Conservation (phyloP, 2,329 filamentous ascomycete species). For the Setomelanomma holmii region DNA sequence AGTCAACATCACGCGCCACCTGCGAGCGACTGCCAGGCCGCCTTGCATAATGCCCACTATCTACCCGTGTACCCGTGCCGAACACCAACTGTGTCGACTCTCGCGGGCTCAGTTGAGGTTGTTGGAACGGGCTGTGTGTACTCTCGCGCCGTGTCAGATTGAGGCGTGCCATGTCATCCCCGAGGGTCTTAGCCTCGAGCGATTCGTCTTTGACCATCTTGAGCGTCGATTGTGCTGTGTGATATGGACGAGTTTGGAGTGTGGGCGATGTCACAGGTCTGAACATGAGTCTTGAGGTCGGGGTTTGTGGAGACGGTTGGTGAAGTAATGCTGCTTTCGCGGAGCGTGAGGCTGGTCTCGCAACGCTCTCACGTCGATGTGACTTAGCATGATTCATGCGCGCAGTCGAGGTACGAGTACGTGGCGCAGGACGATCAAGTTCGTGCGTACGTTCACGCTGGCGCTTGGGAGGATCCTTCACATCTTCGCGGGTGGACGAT, state of each 20-base stretch:
- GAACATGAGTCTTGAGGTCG: neutral
- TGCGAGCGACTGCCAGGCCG: too few species aligned
- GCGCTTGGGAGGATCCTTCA: too few species aligned
- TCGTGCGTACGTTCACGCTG: too few species aligned
- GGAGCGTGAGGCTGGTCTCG: too few species aligned
- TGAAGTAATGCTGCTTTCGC: too few species aligned
- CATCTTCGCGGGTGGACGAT: too few species aligned
- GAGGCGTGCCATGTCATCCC: neutral
- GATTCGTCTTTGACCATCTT: neutral
- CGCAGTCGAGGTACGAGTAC: too few species aligned
- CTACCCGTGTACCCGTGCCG: neutral
- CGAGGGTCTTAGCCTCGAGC: neutral
- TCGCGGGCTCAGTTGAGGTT: constrained; percentile 11
- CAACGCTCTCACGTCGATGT: too few species aligned
- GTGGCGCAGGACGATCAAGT: too few species aligned
- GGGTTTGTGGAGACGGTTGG: neutral
- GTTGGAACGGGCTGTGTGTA: constrained; percentile 3
- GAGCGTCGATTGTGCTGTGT: too few species aligned
- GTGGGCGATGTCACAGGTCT: neutral
- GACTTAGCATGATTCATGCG: too few species aligned
- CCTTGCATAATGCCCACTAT: neutral
- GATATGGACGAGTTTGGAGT: neutral
- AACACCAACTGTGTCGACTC: constrained; percentile 9
- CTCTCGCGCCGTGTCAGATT: neutral
- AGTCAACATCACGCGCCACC: too few species aligned